Conservation (phyloP, 129 eudicot species). For the Pulicaria dysenterica region DNA sequence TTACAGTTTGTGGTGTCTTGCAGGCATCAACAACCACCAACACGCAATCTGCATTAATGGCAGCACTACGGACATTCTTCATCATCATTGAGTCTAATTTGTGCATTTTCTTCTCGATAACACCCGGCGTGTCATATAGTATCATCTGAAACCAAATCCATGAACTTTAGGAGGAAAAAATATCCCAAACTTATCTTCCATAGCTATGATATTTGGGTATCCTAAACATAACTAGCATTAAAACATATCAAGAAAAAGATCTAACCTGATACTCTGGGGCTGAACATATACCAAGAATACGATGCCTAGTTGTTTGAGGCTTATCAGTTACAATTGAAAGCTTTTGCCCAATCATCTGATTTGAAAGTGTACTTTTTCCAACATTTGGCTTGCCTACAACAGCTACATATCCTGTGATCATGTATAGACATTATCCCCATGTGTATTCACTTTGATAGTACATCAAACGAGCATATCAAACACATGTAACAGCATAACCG, state of each 20-base stretch:
- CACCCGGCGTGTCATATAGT: constrained; percentile 98
- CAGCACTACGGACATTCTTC: constrained; percentile 94
- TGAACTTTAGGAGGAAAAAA: neutral
- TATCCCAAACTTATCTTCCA: neutral
- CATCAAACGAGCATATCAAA: neutral
- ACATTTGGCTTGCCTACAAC: constrained; percentile 97
- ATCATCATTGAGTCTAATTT: constrained; percentile 98
- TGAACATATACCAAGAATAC: constrained; percentile 95
- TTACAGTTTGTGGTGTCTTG: constrained; percentile 85
- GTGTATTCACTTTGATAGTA: neutral
- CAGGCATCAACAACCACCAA: constrained; percentile 90
- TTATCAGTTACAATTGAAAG: constrained; percentile 93
- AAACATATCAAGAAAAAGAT: neutral
- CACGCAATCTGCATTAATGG: constrained; percentile 87
- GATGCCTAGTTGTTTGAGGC: constrained; percentile 97
- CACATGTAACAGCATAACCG: neutral
- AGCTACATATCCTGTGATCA: constrained; percentile 82
- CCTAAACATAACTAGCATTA: neutral
- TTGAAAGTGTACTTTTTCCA: constrained; percentile 98
- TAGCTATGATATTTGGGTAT: neutral
- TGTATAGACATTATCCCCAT: neutral
- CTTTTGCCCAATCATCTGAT: constrained; percentile 97
- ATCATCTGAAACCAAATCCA: constrained; percentile 68
- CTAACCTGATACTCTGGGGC: constrained; percentile 91
- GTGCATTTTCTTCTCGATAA: constrained; percentile 94